A percentile compares a stretch with the other conserved stretches of the same genome.
Conservation (phyloP, 2,329 filamentous ascomycete genomes). For the Metarhizium rileyi region DNA sequence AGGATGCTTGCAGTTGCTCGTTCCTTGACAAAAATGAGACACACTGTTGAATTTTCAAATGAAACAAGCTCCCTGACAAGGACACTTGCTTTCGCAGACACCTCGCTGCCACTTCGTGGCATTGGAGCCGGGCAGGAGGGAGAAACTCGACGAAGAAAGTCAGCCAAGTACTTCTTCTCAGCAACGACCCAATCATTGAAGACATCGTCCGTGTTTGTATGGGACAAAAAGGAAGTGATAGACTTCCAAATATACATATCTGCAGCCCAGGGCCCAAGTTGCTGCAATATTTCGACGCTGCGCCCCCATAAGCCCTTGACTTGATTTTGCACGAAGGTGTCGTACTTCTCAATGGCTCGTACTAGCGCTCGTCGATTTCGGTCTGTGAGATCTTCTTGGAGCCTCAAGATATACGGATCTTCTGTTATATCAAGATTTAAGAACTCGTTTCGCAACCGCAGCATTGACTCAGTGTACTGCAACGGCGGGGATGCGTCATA, state of each 20-base stretch:
- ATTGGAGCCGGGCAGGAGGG: conserved; percentile 4
- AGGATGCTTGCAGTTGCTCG: conserved; percentile 52
- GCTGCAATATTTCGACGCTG: conserved; percentile 37
- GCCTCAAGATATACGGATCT: conserved; percentile 49
- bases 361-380: conserved; percentile 28
- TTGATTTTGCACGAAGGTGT: conserved; percentile 45
- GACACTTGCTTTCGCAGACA: conserved; percentile 48
- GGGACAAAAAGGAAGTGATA: conserved; percentile 25
- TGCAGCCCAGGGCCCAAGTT: conserved; percentile 60
- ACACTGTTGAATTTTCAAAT: conserved; percentile 33
- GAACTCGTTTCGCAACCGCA: conserved; percentile 31
- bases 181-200: conserved; percentile 34
- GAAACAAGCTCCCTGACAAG: conserved; percentile 43
- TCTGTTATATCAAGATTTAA: conserved; percentile 41
- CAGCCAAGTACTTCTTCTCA: conserved; percentile 47
- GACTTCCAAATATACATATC: conserved; percentile 53
- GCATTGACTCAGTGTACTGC: conserved; percentile 28
- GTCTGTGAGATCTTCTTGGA: conserved; percentile 33
- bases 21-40: conserved; percentile 60
- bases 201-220: conserved; percentile 9
- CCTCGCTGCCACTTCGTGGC: conserved; percentile 11
- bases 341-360: conserved; percentile 29
- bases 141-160: conserved; percentile 30
- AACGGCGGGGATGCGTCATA: conserved; percentile 17
- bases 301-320: conserved; percentile 44